Base-by-base conservation (phyloP, 2,329 filamentous ascomycete species). In the Ophidiomyces ophidiicola region DNA sequence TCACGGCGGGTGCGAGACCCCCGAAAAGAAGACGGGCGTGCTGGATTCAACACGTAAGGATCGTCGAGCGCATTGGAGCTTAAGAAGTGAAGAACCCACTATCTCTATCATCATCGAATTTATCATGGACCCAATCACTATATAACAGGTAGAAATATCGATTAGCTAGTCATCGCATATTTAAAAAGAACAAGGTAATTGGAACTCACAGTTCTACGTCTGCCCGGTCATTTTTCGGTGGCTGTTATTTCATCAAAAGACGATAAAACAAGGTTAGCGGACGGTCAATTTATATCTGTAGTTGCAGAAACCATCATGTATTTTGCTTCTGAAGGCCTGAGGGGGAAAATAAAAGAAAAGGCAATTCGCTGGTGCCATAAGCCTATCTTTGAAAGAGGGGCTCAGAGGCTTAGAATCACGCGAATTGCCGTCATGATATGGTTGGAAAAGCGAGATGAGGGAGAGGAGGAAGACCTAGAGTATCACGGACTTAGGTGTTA, bases 91-190 rank as follows among this genome's bases (percentile, higher is more conserved):
- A 46, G 26, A 49, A 59, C 61, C 44, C 47, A 66, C 64, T 53
- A 43, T 66, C 64, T 63, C 78, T 71, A 58, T 79, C 73, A 54
- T 84, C 82, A 59, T 90, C 82, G 58, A 77, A 93, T 57, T 78
- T 82, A 65, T 93, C 84, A 60, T 94, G 87, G 51, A 94, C 84
- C 87, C 87, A 94, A 69, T 93, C 86, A 56, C 84, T 84, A 47
- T 29, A 34, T 23, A 5, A 44, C 39, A 40, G 3, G 10, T 26
- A 20, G 23, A 21, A 21, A 24, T 5, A 18, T 1, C 10, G 1
- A 30, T 41, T 24, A 41, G 24, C 24, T 30, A 19, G 5, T 5
- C 5, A 18, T 5, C 31, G 35, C 12, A 5, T 2, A 18, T 11
- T 4, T 34, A 26, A 14, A 10, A 14, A 15, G 17, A 29, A 21